Evolutionary conservation across 495 filamentous ascomycete genomes (phyloP).

Genomic region (Aspergillus indologenus): DNA sequence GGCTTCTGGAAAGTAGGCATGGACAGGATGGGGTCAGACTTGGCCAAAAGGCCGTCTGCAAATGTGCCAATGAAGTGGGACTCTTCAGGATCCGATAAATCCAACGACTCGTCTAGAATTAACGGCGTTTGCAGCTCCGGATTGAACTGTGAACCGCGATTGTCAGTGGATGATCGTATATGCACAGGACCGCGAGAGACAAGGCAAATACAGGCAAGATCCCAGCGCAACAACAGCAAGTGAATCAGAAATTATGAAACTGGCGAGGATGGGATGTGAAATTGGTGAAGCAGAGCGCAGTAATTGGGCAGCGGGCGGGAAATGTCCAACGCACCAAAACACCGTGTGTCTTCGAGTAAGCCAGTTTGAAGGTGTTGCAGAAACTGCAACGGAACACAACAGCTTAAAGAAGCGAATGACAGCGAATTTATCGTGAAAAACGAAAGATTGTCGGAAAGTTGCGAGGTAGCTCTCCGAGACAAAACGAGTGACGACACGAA

Average conservation of each 20-base stretch:
- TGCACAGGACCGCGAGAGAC: constrained; percentile 5
- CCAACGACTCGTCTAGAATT: constrained; percentile 52
- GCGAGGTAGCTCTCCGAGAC: constrained; percentile 39
- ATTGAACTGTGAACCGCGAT: constrained; percentile 32
- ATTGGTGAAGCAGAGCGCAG: constrained; percentile 18
- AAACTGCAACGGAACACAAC: constrained; percentile 46
- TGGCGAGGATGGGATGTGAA: constrained; percentile 2
- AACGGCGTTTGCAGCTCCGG: constrained; percentile 51
- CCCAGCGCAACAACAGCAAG: constrained; percentile 9
- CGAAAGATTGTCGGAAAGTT: constrained; percentile 38
- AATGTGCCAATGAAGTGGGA: constrained; percentile 44
- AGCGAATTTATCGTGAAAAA: constrained; percentile 45
- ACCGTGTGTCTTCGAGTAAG: constrained; percentile 51
- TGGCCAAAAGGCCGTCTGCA: constrained; percentile 51
- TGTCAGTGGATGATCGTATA: constrained; percentile 24
- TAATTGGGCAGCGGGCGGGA: constrained; percentile 20
- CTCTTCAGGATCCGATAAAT: constrained; percentile 50
- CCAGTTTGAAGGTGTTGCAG: constrained; percentile 55
- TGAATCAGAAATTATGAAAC: constrained; percentile 19
- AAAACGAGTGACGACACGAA: constrained; percentile 46
- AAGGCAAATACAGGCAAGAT: background rate
- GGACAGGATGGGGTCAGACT: constrained; percentile 51
- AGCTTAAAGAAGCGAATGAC: constrained; percentile 47
- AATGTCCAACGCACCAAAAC: constrained; percentile 48
- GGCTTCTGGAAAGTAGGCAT: constrained; percentile 53